These are phyloP conservation scores for Dryas alaskensis DNA, from an alignment of 306 rosid species.

Conservation along the genomic window DNA sequence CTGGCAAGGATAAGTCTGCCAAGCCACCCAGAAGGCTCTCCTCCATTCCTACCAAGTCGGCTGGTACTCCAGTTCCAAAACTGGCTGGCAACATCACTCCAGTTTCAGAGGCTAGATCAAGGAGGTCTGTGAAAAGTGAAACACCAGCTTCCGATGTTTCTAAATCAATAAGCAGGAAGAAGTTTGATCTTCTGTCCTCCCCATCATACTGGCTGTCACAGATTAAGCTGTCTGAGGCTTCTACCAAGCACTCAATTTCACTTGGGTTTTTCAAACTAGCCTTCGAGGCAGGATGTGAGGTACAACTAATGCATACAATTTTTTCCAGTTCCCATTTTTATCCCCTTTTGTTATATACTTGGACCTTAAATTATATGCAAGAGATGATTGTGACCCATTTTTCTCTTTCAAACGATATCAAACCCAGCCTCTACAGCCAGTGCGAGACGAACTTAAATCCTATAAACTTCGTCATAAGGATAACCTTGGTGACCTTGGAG, in stretches of 20 bases:
- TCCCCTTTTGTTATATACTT: not conserved
- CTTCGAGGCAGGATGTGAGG: conserved; percentile 84
- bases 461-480: conserved; percentile 44
- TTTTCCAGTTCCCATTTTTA: not conserved
- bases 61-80: conserved; percentile 54
- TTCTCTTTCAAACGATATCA: not conserved
- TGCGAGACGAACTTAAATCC: conserved; percentile 63
- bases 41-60: conserved; percentile 60
- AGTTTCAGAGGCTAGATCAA: conserved; percentile 56
- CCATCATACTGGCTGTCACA: conserved; percentile 83
- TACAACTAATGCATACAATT: conserved; percentile 12
- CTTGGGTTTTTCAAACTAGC: conserved; percentile 88
- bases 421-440: conserved; percentile 58
- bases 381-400: not conserved
- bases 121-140: conserved; percentile 48
- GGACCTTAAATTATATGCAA: not conserved
- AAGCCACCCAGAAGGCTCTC: conserved; percentile 91
- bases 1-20: conserved; percentile 74
- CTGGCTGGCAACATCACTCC: conserved; percentile 59
- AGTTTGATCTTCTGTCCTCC: conserved; percentile 57
- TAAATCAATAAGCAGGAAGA: conserved; percentile 45
- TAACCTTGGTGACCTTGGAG: conserved; percentile 48
- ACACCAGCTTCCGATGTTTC: conserved; percentile 66
- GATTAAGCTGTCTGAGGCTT: conserved; percentile 83
- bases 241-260: conserved; percentile 67